These are phyloP conservation scores for Dovyalis caffra DNA, from an alignment of 345 rosid species.

Conservation along the genomic window DNA sequence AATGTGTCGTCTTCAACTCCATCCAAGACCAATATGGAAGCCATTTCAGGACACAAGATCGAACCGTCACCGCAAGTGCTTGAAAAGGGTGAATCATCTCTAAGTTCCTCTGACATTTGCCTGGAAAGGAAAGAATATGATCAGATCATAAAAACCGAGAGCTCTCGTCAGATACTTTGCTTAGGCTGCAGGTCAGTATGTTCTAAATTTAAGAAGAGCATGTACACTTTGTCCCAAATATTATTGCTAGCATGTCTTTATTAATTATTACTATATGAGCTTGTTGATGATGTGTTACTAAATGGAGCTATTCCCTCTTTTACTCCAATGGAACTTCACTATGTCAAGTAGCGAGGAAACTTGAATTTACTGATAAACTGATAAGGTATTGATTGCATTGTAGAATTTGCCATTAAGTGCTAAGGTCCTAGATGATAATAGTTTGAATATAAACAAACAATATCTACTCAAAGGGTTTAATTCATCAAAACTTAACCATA, in stretches of 20 bases:
- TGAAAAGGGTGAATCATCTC: not conserved
- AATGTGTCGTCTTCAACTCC: not conserved
- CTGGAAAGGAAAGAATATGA: not conserved
- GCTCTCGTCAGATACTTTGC: not conserved
- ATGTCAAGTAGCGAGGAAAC: not conserved
- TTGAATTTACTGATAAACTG: not conserved
- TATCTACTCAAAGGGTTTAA: not conserved
- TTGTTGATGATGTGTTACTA: not conserved
- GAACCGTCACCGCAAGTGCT: not conserved
- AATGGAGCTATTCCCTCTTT: not conserved
- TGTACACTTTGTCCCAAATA: not conserved
- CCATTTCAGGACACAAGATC: not conserved
- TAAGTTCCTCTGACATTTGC: slow-evolving; percentile 3
- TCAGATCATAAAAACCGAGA: not conserved
- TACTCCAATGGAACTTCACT: not conserved
- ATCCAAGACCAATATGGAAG: not conserved
- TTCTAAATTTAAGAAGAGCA: not conserved
- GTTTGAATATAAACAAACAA: not conserved
- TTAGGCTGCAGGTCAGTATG: not conserved
- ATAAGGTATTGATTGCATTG: too few relatives aligned
- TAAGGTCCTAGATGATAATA: not conserved
- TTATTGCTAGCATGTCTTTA: not conserved
- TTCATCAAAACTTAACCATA: not conserved
- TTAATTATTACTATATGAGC: not conserved
- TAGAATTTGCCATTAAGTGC: not conserved